Base-by-base conservation (phyloP, 495 filamentous ascomycete species). In the Hypomontagnella monticulosa region DNA sequence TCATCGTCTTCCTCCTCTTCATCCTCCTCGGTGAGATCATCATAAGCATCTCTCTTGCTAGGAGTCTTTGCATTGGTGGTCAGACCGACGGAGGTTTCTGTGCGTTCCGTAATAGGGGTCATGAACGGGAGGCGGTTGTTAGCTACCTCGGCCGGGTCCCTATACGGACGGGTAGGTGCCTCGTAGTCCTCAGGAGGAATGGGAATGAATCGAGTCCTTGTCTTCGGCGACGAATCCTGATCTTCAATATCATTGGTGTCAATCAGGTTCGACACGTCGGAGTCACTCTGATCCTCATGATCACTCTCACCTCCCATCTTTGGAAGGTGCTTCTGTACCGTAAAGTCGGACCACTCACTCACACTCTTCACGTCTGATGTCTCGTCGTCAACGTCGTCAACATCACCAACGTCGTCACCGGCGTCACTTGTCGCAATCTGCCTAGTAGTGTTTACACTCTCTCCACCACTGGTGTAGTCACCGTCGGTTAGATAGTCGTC, bases 41-140 rank as follows among this genome's bases (percentile, higher is more conserved):
- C 55, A 7, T 61, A 58, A 18, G 62, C 48, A 19, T 73, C 70
- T 37, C 52, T 73, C 66, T 86, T 87, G 34, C 84, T 91, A 5
- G 92, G 93, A 1, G 92, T 95, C 71, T 93, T 96, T n/a, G 59
- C 34, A 51, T 42, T 79, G 1, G 89, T 89, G 44, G 84, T 80
- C 20, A 89, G 78, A 19, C 87, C 88, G 16, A 96, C 73, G 0
- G 92, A 95, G 16, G 87, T 90, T 76, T 99, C 95, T 0, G 95
- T 99, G 67, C 89, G 89, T 73, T 99, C 95, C 5, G 94, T 92
- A 60, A 99, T 99, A 10, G 95, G 95, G 0, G 95, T 99, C 95
- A 99, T 99, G 75, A 97, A 97, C 34, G 93, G 95, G 6, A 97
- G 81, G 48, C 93, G 88, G 72, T 89, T 96, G 63, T 97, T 93